Evolutionary conservation across 495 filamentous ascomycete genomes (phyloP).

Genomic region (Penicillium herquei): DNA sequence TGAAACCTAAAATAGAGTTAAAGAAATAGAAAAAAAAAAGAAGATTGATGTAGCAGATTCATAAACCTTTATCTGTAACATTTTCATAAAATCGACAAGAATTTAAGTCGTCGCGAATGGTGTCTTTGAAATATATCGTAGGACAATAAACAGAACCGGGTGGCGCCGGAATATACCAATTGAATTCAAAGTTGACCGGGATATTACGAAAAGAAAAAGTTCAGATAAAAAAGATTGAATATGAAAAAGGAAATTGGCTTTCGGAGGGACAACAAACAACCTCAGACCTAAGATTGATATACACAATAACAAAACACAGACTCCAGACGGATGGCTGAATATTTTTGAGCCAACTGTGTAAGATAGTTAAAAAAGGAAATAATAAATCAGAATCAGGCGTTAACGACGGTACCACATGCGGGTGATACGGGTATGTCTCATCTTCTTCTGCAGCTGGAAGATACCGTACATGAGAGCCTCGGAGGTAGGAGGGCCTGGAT

Average conservation of each 20-base stretch:
- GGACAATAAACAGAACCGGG: too few species aligned
- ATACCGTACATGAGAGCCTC: conserved; percentile 96
- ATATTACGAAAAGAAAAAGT: neutral
- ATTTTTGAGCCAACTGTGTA: conserved; percentile 21
- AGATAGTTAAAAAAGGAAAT: conserved; percentile 11
- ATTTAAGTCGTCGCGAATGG: too few species aligned
- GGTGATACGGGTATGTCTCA: conserved; percentile 70
- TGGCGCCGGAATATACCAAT: neutral
- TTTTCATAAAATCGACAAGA: too few species aligned
- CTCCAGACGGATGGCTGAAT: conserved; percentile 19
- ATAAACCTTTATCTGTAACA: too few species aligned
- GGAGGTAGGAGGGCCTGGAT: conserved; percentile 69
- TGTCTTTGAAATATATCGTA: too few species aligned
- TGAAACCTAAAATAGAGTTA: too few species aligned
- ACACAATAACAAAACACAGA: conserved; percentile 23
- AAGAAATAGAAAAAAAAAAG: neutral
- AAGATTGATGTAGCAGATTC: too few species aligned
- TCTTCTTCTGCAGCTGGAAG: conserved; percentile 92
- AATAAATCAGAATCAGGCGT: neutral
- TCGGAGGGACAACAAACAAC: neutral
- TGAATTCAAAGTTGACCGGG: neutral
- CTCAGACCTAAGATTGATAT: conserved; percentile 21
- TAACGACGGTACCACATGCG: conserved; percentile 53
- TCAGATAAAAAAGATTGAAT: neutral
- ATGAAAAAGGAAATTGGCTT: neutral